Evolutionary conservation across 805 yeast species (phyloP), one percentile per base, ranked within the genome.

Genomic region (Teunomyces aglyptinius): DNA sequence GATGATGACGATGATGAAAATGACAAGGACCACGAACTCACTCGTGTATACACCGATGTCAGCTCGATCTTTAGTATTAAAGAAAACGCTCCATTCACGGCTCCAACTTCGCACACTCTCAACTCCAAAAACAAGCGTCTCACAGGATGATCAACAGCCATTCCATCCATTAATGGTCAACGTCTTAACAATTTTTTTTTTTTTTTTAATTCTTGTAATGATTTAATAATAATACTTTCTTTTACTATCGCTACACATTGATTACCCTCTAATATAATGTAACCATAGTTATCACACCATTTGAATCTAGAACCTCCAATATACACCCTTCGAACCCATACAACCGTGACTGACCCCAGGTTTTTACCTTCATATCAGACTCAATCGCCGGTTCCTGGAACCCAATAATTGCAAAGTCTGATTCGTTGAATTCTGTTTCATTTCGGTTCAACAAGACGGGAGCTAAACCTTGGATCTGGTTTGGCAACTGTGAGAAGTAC

Each of bases 331-430:
- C 53, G 45, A 57, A 64, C n/a, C 77, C 75, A 50, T 70, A 69
- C 38, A 73, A 50, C 45, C 65, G 65, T 29, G 70, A 65, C 56
- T 71, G 76, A 28, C 76, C 76, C 76, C 77, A 71, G 2, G 65
- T 65, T 47, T 63, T 65, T 20, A 57, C 57, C 40, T 60, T 62
- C 11, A 40, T 32, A 24, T 53, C 56, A 32, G 50, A 15, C 47
- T 51, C 46, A 32, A 11, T 31, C 27, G 32, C 15, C 11, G 20
- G 18, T 11, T 46, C 44, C 31, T 24, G 33, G n/a, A 35, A 18
- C 35, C 65, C 61, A 12, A 65, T 61, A 19, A 68, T 49, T 49
- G 64, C 70, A 47, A 65, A 59, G 49, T 70, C 76, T 51, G 62
- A 64, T 43, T 67, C 70, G 40, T 62, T 58, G 46, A 64, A 60